Percentiles rank a stretch among this genome's conserved stretches.
Evolutionary conservation across 1,139 yeast species (phyloP).

Genomic region (Pichia sp.): DNA sequence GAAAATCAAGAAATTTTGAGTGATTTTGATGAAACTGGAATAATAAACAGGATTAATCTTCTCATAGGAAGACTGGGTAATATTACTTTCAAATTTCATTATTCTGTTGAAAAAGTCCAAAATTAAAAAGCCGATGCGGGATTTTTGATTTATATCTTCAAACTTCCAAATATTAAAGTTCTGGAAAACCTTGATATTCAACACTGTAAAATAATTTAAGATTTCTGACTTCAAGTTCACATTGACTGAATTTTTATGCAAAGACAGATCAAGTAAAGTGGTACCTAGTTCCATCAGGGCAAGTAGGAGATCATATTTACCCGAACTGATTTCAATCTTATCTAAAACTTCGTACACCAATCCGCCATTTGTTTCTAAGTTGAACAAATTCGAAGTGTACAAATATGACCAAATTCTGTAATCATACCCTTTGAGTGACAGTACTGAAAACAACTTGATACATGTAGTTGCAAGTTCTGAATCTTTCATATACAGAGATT

Average conservation of each 20-base stretch:
- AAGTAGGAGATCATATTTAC: conserved; percentile 58
- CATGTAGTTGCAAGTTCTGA: conserved; percentile 39
- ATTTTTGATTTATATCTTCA: conserved; percentile 44
- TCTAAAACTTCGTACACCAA: conserved; percentile 57
- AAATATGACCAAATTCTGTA: conserved; percentile 75
- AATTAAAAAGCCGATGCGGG: conserved; percentile 52
- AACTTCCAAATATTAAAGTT: conserved; percentile 68
- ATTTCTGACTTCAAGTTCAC: conserved; percentile 44
- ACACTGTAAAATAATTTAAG: conserved; percentile 45
- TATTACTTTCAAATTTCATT: conserved; percentile 47
- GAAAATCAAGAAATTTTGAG: conserved; percentile 49
- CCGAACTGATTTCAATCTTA: conserved; percentile 63
- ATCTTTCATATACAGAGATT: conserved; percentile 51
- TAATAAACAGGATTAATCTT: conserved; percentile 45
- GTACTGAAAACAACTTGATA: conserved; percentile 40
- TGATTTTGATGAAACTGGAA: conserved; percentile 40
- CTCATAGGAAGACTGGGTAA: conserved; percentile 26
- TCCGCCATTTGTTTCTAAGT: conserved; percentile 64
- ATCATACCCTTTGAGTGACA: conserved; percentile 41
- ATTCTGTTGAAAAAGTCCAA: conserved; percentile 50
- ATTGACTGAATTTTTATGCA: conserved; percentile 31
- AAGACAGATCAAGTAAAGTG: conserved; percentile 45
- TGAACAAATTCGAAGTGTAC: conserved; percentile 56
- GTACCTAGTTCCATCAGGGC: conserved; percentile 48
- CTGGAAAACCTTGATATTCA: conserved; percentile 62